A percentile compares a stretch with the other conserved stretches of the same genome.
Conservation (phyloP, 805 yeast genomes). For the Ogataea degrootiae region DNA sequence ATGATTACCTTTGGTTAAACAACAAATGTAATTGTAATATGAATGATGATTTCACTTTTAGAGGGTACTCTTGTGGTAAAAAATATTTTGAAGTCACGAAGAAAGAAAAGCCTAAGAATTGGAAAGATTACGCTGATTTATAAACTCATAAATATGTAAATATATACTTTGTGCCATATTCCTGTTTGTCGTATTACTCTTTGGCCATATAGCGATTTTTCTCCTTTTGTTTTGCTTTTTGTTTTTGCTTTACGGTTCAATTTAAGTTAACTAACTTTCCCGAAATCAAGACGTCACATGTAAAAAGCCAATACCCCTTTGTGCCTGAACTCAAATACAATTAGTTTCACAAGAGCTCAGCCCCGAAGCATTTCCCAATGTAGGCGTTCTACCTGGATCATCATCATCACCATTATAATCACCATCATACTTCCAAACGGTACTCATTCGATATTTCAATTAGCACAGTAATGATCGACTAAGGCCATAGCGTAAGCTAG, state of each 20-base stretch:
- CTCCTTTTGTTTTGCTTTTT: neutral
- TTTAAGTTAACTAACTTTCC: too few relatives aligned
- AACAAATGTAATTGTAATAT: conserved; percentile 37
- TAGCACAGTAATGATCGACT: too few relatives aligned
- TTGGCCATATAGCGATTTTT: neutral
- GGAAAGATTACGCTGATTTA: conserved; percentile 22
- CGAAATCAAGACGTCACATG: too few relatives aligned
- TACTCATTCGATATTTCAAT: too few relatives aligned
- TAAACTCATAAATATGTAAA: neutral
- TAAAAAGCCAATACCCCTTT: too few relatives aligned
- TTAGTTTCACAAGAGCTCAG: too few relatives aligned
- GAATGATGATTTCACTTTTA: conserved; percentile 34
- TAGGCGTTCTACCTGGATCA: too few relatives aligned
- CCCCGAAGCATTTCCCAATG: too few relatives aligned
- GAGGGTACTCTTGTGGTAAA: conserved; percentile 33
- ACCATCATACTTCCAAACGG: too few relatives aligned
- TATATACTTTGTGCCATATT: neutral
- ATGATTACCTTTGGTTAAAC: conserved; percentile 21
- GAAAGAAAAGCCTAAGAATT: conserved; percentile 23
- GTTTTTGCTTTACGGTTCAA: neutral
- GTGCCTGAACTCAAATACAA: too few relatives aligned
- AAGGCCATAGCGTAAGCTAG: too few relatives aligned
- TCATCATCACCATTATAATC: too few relatives aligned
- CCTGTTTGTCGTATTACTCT: neutral
- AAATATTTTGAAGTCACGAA: conserved; percentile 26